These are phyloP conservation scores for Venturia asperata DNA, from an alignment of 2,329 filamentous ascomycete species.

Conservation along the genomic window DNA sequence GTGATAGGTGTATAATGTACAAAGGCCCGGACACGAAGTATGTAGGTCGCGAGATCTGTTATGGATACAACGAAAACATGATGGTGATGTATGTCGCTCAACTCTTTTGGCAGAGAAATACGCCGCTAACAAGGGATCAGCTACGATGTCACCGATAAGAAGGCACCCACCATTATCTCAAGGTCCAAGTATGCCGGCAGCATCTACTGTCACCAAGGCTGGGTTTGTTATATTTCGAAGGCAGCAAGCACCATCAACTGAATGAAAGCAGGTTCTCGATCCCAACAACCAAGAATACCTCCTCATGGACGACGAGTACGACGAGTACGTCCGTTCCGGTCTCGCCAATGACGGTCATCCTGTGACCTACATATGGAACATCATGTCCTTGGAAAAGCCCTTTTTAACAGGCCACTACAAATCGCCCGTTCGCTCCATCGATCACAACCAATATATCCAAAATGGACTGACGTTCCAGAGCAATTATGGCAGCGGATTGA, in stretches of 20 bases:
- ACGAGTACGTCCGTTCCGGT: constrained; percentile 38
- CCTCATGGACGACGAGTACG: constrained; percentile 46
- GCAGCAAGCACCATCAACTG: background rate
- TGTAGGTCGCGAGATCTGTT: constrained; percentile 48
- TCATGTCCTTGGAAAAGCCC: constrained; percentile 36
- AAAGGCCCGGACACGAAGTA: constrained; percentile 45
- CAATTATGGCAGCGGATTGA: constrained; percentile 45
- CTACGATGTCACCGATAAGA: constrained; percentile 48
- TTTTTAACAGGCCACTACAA: constrained; percentile 40
- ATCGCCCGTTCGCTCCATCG: constrained; percentile 37
- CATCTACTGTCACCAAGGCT: constrained; percentile 54
- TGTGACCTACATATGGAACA: constrained; percentile 47
- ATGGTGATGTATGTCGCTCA: constrained; percentile 34
- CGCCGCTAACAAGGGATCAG: background rate
- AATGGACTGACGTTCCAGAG: constrained; percentile 43
- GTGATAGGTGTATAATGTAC: constrained; percentile 31
- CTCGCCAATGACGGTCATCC: constrained; percentile 39
- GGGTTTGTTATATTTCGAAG: constrained; percentile 23
- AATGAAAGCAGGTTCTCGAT: constrained; percentile 36
- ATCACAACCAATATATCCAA: constrained; percentile 46
- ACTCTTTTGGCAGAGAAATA: too few species aligned
- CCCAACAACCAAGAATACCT: constrained; percentile 39
- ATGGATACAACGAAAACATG: constrained; percentile 49
- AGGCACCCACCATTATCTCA: constrained; percentile 42
- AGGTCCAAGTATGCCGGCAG: constrained; percentile 50